Evolutionary conservation across 2,329 filamentous ascomycete genomes (phyloP).

Genomic region (Penicillium sp.): DNA sequence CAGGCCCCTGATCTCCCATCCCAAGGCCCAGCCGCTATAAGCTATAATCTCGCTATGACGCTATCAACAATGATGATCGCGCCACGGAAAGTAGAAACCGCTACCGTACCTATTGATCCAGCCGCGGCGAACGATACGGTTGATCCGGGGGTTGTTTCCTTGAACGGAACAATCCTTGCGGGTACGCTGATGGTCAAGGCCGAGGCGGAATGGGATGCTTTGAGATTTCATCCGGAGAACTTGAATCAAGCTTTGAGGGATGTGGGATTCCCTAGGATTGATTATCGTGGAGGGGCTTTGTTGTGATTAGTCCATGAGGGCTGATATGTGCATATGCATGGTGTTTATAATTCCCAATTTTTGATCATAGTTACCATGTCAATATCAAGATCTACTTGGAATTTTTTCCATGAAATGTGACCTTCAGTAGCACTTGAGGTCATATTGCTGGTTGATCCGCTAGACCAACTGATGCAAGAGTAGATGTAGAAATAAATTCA

Average conservation of each 20-base stretch:
- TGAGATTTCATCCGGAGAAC: conserved; percentile 42
- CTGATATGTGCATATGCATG: not conserved
- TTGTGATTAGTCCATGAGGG: not conserved
- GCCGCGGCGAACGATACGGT: conserved; percentile 31
- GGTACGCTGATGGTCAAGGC: conserved; percentile 62
- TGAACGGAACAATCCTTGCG: conserved; percentile 59
- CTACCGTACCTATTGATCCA: conserved; percentile 39
- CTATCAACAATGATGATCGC: conserved; percentile 54
- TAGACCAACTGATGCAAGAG: too few species aligned
- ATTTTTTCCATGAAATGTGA: too few species aligned
- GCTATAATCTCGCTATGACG: conserved; percentile 62
- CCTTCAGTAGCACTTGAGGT: too few species aligned
- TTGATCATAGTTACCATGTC: not conserved
- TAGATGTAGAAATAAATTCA: too few species aligned
- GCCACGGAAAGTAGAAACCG: conserved; percentile 50
- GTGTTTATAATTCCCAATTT: not conserved
- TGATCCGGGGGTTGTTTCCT: conserved; percentile 44
- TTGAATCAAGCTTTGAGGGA: conserved; percentile 46
- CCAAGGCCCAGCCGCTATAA: conserved; percentile 47
- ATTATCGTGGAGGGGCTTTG: not conserved
- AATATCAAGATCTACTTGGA: too few species aligned
- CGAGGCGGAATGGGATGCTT: conserved; percentile 53
- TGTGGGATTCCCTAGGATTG: conserved; percentile 41
- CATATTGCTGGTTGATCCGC: too few species aligned
- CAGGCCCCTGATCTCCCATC: not conserved